Conservation (phyloP, 2,329 filamentous ascomycete genomes). For the Colletotrichum zoysiae region DNA sequence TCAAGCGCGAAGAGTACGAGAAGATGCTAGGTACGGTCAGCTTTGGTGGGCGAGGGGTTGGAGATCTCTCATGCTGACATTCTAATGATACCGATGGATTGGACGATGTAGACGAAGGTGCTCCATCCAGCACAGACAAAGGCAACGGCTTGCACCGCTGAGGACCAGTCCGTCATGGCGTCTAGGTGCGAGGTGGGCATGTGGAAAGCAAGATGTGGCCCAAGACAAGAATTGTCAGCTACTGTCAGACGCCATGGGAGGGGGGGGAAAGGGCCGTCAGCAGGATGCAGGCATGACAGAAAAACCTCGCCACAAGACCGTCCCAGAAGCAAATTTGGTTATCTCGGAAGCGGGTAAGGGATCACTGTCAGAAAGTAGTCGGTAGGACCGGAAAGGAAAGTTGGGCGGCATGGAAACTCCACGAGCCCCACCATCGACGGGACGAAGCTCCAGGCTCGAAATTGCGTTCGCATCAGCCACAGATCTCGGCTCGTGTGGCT, state of each 20-base stretch:
- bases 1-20: constrained; percentile 63
- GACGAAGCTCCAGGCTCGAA: not conserved
- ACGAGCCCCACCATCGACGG: constrained; percentile 25
- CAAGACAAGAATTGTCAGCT: constrained; percentile 47
- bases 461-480: constrained; percentile 17
- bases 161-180: constrained; percentile 42
- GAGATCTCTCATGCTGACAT: constrained; percentile 57
- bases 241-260: constrained; percentile 14
- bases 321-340: not conserved
- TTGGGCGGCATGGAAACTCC: constrained; percentile 24
- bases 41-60: not conserved
- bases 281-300: not conserved
- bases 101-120: constrained; percentile 64
- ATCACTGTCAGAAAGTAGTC: constrained; percentile 9
- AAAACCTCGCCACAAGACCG: not conserved
- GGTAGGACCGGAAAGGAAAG: constrained; percentile 13
- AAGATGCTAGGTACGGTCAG: constrained; percentile 57
- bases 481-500: rapidly evolving
- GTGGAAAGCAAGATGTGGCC: constrained; percentile 15
- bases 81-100: constrained; percentile 67
- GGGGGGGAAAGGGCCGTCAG: not conserved
- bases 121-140: constrained; percentile 66
- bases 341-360: not conserved
- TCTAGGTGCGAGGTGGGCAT: constrained; percentile 1
- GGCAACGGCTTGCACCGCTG: constrained; percentile 56